Conservation (phyloP, 208 protist species). For the Trypanosoma avium region DNA sequence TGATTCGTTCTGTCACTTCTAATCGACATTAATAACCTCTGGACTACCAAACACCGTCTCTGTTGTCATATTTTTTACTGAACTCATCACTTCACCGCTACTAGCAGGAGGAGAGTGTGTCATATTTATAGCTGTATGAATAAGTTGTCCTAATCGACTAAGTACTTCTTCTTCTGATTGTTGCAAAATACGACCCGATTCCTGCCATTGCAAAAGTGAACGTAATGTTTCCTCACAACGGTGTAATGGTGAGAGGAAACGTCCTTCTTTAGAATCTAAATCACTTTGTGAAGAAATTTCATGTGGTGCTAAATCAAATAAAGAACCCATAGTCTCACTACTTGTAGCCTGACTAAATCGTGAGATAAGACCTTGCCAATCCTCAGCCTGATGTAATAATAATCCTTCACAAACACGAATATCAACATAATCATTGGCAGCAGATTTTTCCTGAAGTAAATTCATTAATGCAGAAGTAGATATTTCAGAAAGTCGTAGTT, state of each 20-base stretch:
- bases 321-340: not conserved
- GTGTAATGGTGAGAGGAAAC: conserved; percentile 9
- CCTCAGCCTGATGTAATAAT: not conserved
- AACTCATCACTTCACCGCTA: too few species aligned
- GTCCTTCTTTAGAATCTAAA: not conserved
- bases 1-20: too few species aligned
- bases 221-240: conserved; percentile 15
- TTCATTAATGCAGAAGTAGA: conserved; percentile 35
- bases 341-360: not conserved
- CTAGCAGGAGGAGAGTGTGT: too few species aligned
- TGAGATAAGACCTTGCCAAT: conserved; percentile 7
- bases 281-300: conserved; percentile 13
- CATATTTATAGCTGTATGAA: conserved; percentile 5
- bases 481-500: conserved; percentile 36
- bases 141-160: conserved; percentile 13
- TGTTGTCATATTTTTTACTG: too few species aligned
- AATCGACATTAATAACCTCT: too few species aligned
- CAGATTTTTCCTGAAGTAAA: conserved; percentile 29
- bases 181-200: conserved; percentile 6
- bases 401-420: conserved; percentile 1
- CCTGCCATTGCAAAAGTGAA: conserved; percentile 14
- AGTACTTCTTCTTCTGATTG: conserved; percentile 11
- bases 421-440: not conserved
- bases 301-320: conserved; percentile 1
- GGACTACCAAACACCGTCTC: too few species aligned